These are phyloP conservation scores for Neurospora sp. DNA, from an alignment of 495 filamentous ascomycete genomes.

Conservation along the genomic window DNA sequence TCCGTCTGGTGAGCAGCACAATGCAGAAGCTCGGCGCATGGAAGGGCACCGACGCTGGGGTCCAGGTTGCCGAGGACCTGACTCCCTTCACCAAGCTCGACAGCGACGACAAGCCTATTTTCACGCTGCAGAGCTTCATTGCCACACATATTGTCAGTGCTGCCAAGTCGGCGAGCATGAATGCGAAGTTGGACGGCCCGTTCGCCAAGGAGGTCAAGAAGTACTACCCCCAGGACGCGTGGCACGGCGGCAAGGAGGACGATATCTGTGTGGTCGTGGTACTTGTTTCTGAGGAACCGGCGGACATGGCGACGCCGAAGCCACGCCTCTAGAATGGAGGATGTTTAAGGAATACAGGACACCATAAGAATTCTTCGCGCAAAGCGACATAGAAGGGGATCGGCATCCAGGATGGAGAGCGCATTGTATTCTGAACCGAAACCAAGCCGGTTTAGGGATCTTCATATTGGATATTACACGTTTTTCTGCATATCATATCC, in stretches of 20 bases:
- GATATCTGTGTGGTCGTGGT: constrained; percentile 78
- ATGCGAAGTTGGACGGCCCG: constrained; percentile 72
- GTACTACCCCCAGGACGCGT: constrained; percentile 71
- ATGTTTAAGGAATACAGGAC: not conserved
- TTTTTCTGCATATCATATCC: not conserved
- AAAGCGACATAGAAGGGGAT: not conserved
- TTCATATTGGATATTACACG: not conserved
- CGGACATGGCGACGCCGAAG: constrained; percentile 24
- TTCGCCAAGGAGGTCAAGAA: constrained; percentile 91
- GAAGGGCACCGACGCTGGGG: constrained; percentile 48
- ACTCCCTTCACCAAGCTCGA: constrained; percentile 39
- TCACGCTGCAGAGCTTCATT: constrained; percentile 63
- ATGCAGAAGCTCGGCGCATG: constrained; percentile 71
- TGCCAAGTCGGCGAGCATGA: constrained; percentile 74
- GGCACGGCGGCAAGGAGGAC: constrained; percentile 81
- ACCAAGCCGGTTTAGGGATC: not conserved
- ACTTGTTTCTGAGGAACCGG: constrained; percentile 50
- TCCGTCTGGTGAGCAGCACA: constrained; percentile 62
- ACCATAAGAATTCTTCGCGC: not conserved
- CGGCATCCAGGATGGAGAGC: not conserved
- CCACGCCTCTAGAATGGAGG: not conserved
- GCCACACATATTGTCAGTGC: constrained; percentile 66
- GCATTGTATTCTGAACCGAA: not conserved
- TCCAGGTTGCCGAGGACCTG: constrained; percentile 48
- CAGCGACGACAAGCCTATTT: constrained; percentile 7